Evolutionary conservation across 2,329 filamentous ascomycete genomes (phyloP).

Genomic region (Talaromyces sp.): DNA sequence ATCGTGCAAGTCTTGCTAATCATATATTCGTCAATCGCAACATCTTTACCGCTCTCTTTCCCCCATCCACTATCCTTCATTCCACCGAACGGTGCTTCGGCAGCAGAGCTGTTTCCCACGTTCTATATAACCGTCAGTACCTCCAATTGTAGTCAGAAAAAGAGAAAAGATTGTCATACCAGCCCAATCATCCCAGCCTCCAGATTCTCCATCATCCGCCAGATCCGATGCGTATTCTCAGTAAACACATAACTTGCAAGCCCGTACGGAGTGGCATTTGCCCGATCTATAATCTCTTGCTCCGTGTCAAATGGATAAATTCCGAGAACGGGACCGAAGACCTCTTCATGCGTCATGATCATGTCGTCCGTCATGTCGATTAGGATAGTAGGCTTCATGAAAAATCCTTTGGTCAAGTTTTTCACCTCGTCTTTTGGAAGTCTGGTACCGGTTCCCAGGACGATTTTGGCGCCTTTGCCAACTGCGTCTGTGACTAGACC

Average conservation of each 20-base stretch:
- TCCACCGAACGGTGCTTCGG: slow-evolving; percentile 28
- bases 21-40: slow-evolving; percentile 35
- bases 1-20: slow-evolving; percentile 48
- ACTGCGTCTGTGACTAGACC: slow-evolving; percentile 56
- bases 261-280: slow-evolving; percentile 47
- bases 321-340: slow-evolving; percentile 61
- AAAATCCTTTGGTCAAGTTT: slow-evolving; percentile 43
- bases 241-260: slow-evolving; percentile 50
- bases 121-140: slow-evolving; percentile 26
- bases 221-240: slow-evolving; percentile 44
- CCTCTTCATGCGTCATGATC: slow-evolving; percentile 55
- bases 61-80: slow-evolving; percentile 34
- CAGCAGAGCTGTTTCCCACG: slow-evolving; percentile 26
- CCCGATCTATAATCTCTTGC: slow-evolving; percentile 44
- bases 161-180: not conserved
- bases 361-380: slow-evolving; percentile 54
- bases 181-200: slow-evolving; percentile 47
- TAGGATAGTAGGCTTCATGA: slow-evolving; percentile 57
- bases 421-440: slow-evolving; percentile 52
- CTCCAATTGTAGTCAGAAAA: not conserved
- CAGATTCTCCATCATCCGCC: slow-evolving; percentile 43
- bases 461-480: slow-evolving; percentile 52
- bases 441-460: slow-evolving; percentile 46
- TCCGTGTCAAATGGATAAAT: slow-evolving; percentile 56
- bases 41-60: slow-evolving; percentile 29